A percentile compares a stretch with the other conserved stretches of the same genome.
Conservation (phyloP, 345 rosid species). For the Excoecaria agallocha region DNA sequence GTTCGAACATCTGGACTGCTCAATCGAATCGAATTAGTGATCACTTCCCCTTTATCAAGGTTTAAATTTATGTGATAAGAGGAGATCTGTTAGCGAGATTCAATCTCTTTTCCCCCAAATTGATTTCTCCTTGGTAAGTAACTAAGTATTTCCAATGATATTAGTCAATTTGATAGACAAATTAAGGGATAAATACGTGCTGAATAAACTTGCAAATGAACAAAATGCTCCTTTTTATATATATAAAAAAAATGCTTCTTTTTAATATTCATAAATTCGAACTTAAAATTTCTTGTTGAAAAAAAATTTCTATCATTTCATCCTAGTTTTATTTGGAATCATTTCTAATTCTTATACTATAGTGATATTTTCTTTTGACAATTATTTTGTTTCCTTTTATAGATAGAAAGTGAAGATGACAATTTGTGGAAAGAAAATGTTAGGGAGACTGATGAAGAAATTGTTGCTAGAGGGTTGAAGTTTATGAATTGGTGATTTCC, state of each 20-base stretch:
- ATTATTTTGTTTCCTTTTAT: not conserved
- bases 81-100: slow-evolving; percentile 56
- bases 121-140: slow-evolving; percentile 65
- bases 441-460: slow-evolving; percentile 50
- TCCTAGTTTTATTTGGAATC: no score
- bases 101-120: slow-evolving; percentile 54
- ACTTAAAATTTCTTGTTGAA: no score
- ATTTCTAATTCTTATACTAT: no score
- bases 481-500: slow-evolving; percentile 52
- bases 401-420: slow-evolving; percentile 80
- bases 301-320: no score
- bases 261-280: no score
- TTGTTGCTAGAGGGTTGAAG: slow-evolving; percentile 55
- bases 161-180: no score
- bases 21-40: slow-evolving; percentile 45
- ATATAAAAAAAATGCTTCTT: no score
- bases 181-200: no score
- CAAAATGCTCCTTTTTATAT: no score
- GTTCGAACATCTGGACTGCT: slow-evolving; percentile 35
- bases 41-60: slow-evolving; percentile 64
- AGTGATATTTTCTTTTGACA: not conserved
- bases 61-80: slow-evolving; percentile 43
- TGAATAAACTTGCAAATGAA: no score
- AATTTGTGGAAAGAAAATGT: slow-evolving; percentile 46
- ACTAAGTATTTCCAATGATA: not conserved